phyloP scores from a whole-genome alignment of 2,329 filamentous ascomycete species.

The Aspergillus niger region DNA sequence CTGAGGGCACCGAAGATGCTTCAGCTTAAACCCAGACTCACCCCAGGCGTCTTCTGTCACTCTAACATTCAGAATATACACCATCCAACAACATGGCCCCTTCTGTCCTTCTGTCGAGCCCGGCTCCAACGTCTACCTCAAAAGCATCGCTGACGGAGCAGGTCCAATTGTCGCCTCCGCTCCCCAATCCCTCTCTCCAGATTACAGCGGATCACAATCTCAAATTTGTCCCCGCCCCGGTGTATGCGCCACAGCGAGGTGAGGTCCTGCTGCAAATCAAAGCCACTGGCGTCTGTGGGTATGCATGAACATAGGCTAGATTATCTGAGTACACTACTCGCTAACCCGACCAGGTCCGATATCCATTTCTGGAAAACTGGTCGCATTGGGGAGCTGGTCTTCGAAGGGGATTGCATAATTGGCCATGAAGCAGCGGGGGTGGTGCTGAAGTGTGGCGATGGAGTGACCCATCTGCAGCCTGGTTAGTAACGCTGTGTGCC shows the following conservation, averaged over 20 bases:
- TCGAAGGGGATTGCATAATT: conserved; percentile 65
- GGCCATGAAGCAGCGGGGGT: conserved; percentile 66
- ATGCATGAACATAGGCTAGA: conserved; percentile 8
- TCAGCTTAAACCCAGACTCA: neutral
- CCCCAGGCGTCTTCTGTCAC: neutral
- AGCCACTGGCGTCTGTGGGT: conserved; percentile 66
- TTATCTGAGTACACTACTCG: neutral
- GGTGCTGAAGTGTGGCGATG: conserved; percentile 59
- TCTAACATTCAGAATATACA: too few relatives aligned
- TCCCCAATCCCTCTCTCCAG: conserved; percentile 59
- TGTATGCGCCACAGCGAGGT: conserved; percentile 55
- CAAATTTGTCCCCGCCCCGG: conserved; percentile 59
- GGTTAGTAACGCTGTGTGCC: conserved; percentile 30
- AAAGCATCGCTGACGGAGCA: neutral
- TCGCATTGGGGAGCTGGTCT: conserved; percentile 62
- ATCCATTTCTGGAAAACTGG: conserved; percentile 70
- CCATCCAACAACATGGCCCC: conserved; percentile 9
- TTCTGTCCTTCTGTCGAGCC: neutral
- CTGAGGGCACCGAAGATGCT: neutral
- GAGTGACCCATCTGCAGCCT: conserved; percentile 55
- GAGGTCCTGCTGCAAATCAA: conserved; percentile 65
- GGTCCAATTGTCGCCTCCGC: neutral
- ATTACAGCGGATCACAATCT: conserved; percentile 63
- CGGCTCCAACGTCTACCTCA: neutral
- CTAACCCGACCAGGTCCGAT: conserved; percentile 54